These are phyloP conservation scores for Tylopilus felleus DNA, from an alignment of 768 basidiomycete genomes.

Conservation along the genomic window DNA sequence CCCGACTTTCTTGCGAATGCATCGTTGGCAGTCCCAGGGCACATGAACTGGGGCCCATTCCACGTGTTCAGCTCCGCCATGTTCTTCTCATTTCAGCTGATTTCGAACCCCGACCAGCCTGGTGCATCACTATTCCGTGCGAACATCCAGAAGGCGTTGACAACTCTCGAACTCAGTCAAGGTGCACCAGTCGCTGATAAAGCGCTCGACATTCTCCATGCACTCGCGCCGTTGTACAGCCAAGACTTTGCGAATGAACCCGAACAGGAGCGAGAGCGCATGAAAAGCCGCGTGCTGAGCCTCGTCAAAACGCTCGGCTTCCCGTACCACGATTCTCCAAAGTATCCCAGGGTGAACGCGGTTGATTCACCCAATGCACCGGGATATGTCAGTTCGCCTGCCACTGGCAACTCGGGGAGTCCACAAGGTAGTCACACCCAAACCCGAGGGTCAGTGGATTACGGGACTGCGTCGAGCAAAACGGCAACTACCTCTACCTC, in stretches of 20 bases:
- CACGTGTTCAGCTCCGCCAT: constrained; percentile 84
- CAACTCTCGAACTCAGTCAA: constrained; percentile 61
- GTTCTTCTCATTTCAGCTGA: constrained; percentile 89
- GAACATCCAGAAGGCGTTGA: constrained; percentile 67
- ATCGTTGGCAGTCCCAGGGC: constrained; percentile 69
- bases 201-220: constrained; percentile 64
- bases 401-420: constrained; percentile 57
- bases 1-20: constrained; percentile 72
- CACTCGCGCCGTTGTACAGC: constrained; percentile 71
- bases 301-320: constrained; percentile 75
- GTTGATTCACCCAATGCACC: constrained; percentile 48
- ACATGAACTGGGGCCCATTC: constrained; percentile 82
- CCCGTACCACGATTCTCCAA: constrained; percentile 71
- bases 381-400: constrained; percentile 49
- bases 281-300: constrained; percentile 57
- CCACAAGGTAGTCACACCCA: constrained; percentile 35
- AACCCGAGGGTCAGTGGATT: constrained; percentile 26
- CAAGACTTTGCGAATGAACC: constrained; percentile 53
- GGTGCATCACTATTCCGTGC: constrained; percentile 74
- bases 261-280: constrained; percentile 52
- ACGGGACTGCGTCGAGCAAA: constrained; percentile 20
- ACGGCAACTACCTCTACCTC: constrained; percentile 20
- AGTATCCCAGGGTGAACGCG: constrained; percentile 44
- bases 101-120: constrained; percentile 75
- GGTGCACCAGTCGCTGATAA: constrained; percentile 72